These are phyloP conservation scores for cucumber (Cucumis sativus) DNA, from an alignment of 306 rosid species.

Conservation along the genomic window DNA sequence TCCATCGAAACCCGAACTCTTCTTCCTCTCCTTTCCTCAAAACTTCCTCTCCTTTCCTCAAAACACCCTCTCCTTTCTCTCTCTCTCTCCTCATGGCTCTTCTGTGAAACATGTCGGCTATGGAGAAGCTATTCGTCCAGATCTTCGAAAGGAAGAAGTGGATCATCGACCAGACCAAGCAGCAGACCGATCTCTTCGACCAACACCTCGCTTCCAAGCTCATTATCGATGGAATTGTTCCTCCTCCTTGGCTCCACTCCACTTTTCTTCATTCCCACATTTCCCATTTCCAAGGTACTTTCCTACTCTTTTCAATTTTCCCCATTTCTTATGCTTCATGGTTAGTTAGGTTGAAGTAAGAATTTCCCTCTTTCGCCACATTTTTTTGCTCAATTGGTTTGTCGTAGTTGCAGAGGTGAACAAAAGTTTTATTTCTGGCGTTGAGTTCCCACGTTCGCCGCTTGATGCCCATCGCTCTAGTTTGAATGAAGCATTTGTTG, in stretches of 20 bases:
- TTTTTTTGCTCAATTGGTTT: background rate
- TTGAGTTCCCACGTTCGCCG: slow-evolving; percentile 22
- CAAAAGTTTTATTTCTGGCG: slow-evolving; percentile 28
- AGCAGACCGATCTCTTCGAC: slow-evolving; percentile 54
- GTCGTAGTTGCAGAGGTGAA: slow-evolving; percentile 31
- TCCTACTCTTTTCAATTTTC: background rate
- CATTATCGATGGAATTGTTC: slow-evolving; percentile 60
- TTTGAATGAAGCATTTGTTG: slow-evolving; percentile 24
- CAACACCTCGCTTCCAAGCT: slow-evolving; percentile 60
- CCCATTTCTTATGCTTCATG: background rate
- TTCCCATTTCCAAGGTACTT: slow-evolving; percentile 36
- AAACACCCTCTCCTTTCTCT: background rate
- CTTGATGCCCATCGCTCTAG: slow-evolving; percentile 25
- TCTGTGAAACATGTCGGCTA: slow-evolving; percentile 31
- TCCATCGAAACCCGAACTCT: background rate
- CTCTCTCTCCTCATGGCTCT: slow-evolving; percentile 8
- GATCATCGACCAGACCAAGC: slow-evolving; percentile 62
- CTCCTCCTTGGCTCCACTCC: slow-evolving; percentile 65
- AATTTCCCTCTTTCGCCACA: no score
- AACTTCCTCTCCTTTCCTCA: background rate
- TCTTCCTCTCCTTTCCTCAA: background rate
- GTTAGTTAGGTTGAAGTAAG: background rate
- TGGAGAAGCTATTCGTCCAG: slow-evolving; percentile 58
- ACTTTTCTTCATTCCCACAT: slow-evolving; percentile 19
- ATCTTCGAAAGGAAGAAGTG: slow-evolving; percentile 60